Conservation (phyloP, 2,329 filamentous ascomycete genomes). For the Ophiocordyceps polyrhachis-furcata region DNA sequence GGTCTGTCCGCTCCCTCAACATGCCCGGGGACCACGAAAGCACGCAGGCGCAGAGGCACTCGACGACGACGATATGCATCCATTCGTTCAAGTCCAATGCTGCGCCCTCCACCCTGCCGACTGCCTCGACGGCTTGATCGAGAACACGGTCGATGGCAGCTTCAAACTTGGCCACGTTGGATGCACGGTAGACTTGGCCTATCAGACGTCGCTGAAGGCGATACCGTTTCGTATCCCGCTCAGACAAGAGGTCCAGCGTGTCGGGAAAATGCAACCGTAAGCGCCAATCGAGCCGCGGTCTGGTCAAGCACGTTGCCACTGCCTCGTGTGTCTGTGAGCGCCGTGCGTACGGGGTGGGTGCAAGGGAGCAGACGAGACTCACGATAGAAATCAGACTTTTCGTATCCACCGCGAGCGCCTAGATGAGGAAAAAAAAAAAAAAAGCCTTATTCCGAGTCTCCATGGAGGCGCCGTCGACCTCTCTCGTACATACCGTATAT, state of each 20-base stretch:
- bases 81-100: slow-evolving; percentile 31
- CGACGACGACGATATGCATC: slow-evolving; percentile 37
- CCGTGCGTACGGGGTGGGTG: background rate
- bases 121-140: slow-evolving; percentile 13
- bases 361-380: slow-evolving; percentile 4
- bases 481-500: slow-evolving; percentile 23
- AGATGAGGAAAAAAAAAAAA: too few species aligned
- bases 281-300: slow-evolving; percentile 21
- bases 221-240: slow-evolving; percentile 26
- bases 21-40: slow-evolving; percentile 33
- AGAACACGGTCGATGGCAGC: slow-evolving; percentile 22
- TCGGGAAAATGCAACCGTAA: slow-evolving; percentile 19
- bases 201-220: slow-evolving; percentile 29
- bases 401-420: slow-evolving; percentile 28
- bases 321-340: background rate
- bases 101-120: slow-evolving; percentile 17
- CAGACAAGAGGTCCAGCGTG: slow-evolving; percentile 31
- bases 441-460: background rate
- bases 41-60: slow-evolving; percentile 29
- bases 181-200: slow-evolving; percentile 25
- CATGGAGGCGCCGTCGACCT: background rate
- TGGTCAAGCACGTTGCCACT: slow-evolving; percentile 27
- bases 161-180: slow-evolving; percentile 23
- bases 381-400: slow-evolving; percentile 36
- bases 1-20: slow-evolving; percentile 23